Evolutionary conservation across 2,329 filamentous ascomycete genomes (phyloP).

Genomic region (Diaporthe sp.): DNA sequence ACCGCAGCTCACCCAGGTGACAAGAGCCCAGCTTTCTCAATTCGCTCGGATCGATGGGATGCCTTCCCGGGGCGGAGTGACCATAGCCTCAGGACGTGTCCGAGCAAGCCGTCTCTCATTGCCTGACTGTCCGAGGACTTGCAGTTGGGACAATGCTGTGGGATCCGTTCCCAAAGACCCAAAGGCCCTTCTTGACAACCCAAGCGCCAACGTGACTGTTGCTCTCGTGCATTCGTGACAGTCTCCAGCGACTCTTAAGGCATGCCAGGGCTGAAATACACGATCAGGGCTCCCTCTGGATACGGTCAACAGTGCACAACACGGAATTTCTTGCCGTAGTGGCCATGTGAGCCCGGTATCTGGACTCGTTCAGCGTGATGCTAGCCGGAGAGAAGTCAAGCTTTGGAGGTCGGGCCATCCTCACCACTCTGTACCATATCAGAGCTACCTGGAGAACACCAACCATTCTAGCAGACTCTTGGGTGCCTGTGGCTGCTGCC

Average conservation of each 20-base stretch:
- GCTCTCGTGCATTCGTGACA: background rate
- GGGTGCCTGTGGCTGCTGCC: background rate
- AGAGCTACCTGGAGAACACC: constrained; percentile 74
- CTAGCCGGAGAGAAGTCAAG: constrained; percentile 71
- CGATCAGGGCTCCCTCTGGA: constrained; percentile 27
- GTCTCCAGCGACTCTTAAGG: background rate
- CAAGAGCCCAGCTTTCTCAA: background rate
- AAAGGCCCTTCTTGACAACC: too few species aligned
- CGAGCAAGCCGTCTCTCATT: background rate
- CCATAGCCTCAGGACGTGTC: background rate
- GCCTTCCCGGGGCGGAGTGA: constrained; percentile 5
- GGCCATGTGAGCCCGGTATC: constrained; percentile 71
- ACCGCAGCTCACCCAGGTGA: background rate
- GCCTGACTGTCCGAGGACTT: background rate
- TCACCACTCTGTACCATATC: constrained; percentile 69
- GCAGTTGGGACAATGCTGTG: background rate
- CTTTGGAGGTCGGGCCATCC: constrained; percentile 73
- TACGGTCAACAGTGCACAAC: constrained; percentile 62
- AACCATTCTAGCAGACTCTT: constrained; percentile 55
- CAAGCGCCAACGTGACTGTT: background rate
- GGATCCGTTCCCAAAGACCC: background rate
- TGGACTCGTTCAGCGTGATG: constrained; percentile 75
- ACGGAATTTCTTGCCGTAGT: constrained; percentile 68
- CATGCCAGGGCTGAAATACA: too few species aligned
- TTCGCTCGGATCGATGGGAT: constrained; percentile 36